Evolutionary conservation across 1,284 basidiomycete genomes (phyloP).

Genomic region (Ustilago shanxiensis): DNA sequence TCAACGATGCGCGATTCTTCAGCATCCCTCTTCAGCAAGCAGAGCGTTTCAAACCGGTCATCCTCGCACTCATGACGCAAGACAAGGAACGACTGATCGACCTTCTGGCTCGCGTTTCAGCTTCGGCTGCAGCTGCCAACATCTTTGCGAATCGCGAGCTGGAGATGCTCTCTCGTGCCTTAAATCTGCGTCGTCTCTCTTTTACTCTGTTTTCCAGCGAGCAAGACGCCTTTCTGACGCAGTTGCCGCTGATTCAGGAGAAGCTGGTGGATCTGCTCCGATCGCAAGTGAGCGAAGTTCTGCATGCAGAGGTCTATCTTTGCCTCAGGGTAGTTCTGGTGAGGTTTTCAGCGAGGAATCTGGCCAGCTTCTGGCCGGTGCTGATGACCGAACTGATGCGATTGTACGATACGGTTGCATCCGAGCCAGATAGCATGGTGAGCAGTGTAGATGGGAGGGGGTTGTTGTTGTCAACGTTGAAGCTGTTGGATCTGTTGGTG

Average conservation of each 20-base stretch:
- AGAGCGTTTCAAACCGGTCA: conserved; percentile 80
- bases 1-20: conserved; percentile 90
- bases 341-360: conserved; percentile 88
- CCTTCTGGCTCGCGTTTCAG: conserved; percentile 73
- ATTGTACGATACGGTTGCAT: conserved; percentile 74
- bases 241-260: conserved; percentile 93
- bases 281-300: conserved; percentile 80
- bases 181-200: conserved; percentile 88
- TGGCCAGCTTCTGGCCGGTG: conserved; percentile 97
- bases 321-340: conserved; percentile 92
- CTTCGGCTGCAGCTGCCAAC: conserved; percentile 84
- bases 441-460: conserved; percentile 84
- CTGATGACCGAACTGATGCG: conserved; percentile 87
- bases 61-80: conserved; percentile 83
- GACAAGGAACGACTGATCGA: conserved; percentile 90
- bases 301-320: conserved; percentile 89
- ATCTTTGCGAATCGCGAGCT: conserved; percentile 97
- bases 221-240: conserved; percentile 88
- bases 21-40: conserved; percentile 77
- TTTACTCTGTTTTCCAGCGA: conserved; percentile 87
- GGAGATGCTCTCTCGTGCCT: conserved; percentile 88
- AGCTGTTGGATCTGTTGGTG: conserved; percentile 90
- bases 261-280: conserved; percentile 93
- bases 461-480: conserved; percentile 87
- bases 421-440: conserved; percentile 72